Base-by-base conservation (phyloP, 2,329 filamentous ascomycete genomes). In the Emergomyces africanus region DNA sequence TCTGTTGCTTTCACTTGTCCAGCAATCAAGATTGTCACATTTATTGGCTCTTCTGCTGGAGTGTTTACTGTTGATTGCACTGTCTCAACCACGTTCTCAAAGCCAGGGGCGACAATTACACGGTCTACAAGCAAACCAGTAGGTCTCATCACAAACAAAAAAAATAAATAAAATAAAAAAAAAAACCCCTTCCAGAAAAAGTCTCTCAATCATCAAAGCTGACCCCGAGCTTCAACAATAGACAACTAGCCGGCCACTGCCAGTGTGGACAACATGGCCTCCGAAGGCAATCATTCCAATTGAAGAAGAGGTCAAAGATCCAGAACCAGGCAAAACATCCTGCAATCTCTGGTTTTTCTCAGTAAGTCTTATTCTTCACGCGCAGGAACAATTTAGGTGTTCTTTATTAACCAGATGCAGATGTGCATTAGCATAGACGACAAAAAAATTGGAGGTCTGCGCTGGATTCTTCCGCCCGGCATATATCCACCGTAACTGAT, bases 301-400 rank as follows among this genome's bases (percentile, higher is more conserved):
- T 28, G 54, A 56, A 23, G 54, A 56, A 56, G 54, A 56, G 37
- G 35, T 56, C 35, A 20, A 44, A 37, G 14, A 56, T 1, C 54
- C 54, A 46, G 54, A 56, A 5, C 37, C 54, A 33, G 54, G 20
- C 30, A 44, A 56, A 56, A 56, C 54, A 15, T 1, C 54, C 4
- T 56, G 54, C 37, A 44, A 56, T 5, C 54, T 56, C 28, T 56
- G 54, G 54, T 56, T 56, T 2, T 56, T 56, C 35, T 56, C 54
- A 9, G 54, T 56, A 56, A 56, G 54, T 56, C 3, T 55, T 41
- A n/a, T n/a, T n/a, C n/a, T n/a, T n/a, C n/a, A n/a, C n/a, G n/a
- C n/a, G n/a, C n/a, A n/a, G 6, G 30, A 30, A 3, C 6, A 33
- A 25, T 2, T 23, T 18, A 20, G 0, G 1, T 15, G 35, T 30